A percentile compares a stretch with the other conserved stretches of the same genome.
Evolutionary conservation across 495 filamentous ascomycete species (phyloP).

Genomic region (Podospora anserina): DNA sequence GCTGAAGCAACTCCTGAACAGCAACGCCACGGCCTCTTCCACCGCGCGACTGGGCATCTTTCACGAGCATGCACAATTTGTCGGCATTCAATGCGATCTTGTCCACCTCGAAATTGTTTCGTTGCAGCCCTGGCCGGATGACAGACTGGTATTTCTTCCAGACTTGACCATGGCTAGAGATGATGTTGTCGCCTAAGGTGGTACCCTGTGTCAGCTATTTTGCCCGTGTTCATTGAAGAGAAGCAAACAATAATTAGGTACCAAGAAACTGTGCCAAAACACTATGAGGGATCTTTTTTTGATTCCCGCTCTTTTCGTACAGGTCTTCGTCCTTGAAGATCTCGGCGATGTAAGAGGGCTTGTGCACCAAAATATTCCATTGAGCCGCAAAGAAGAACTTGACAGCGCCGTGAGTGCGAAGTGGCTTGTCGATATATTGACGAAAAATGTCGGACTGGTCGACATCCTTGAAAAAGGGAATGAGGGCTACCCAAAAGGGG

Average conservation of each 20-base stretch:
- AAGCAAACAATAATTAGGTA: slow-evolving; percentile 25
- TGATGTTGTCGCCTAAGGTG: slow-evolving; percentile 19
- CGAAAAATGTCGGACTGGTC: slow-evolving; percentile 33
- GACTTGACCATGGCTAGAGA: slow-evolving; percentile 16
- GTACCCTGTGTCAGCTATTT: background rate
- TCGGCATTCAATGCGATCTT: slow-evolving; percentile 13
- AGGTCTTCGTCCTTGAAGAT: slow-evolving; percentile 49
- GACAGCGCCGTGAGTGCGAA: slow-evolving; percentile 42
- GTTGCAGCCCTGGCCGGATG: slow-evolving; percentile 18
- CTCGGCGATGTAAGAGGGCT: slow-evolving; percentile 41
- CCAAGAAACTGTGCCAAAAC: slow-evolving; percentile 39
- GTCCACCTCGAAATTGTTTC: slow-evolving; percentile 14
- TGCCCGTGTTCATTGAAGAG: background rate
- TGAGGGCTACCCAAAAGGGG: slow-evolving; percentile 31
- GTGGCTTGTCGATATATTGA: slow-evolving; percentile 30
- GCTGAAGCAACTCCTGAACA: slow-evolving; percentile 20
- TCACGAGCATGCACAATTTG: slow-evolving; percentile 10
- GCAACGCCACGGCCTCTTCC: slow-evolving; percentile 13
- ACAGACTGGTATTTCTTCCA: slow-evolving; percentile 20
- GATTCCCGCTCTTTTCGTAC: slow-evolving; percentile 45
- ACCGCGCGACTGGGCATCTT: slow-evolving; percentile 10
- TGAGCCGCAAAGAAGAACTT: slow-evolving; percentile 35
- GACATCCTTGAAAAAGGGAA: slow-evolving; percentile 31
- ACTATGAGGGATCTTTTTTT: slow-evolving; percentile 47
- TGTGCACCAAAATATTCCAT: slow-evolving; percentile 24